Evolutionary conservation across 2,329 filamentous ascomycete genomes (phyloP).

Genomic region (Beauveria caledonica): DNA sequence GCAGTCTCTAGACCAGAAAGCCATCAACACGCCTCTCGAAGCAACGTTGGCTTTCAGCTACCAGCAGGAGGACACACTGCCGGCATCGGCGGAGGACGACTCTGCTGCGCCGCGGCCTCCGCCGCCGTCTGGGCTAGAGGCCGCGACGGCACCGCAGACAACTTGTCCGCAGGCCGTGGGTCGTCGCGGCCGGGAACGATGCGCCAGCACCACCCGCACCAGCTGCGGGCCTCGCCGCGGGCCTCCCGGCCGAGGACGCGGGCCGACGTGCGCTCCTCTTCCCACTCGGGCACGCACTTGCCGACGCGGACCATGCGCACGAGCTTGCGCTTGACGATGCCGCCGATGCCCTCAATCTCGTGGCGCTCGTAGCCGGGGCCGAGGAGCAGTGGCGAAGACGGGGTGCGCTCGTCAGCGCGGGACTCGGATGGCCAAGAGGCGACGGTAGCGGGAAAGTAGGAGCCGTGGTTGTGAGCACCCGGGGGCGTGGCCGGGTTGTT

Average conservation of each 20-base stretch:
- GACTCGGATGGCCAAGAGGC: neutral
- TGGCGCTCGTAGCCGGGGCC: slow-evolving; percentile 73
- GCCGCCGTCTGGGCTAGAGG: too few relatives aligned
- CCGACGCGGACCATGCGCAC: slow-evolving; percentile 76
- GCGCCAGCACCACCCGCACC: slow-evolving; percentile 87
- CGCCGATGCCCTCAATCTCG: slow-evolving; percentile 86
- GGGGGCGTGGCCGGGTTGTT: neutral
- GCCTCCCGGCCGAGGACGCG: slow-evolving; percentile 64
- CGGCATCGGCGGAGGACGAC: neutral
- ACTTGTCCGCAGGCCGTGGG: slow-evolving; percentile 13
- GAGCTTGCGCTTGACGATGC: slow-evolving; percentile 79
- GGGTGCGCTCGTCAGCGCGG: slow-evolving; percentile 26
- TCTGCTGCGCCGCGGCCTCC: neutral
- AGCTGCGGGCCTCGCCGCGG: slow-evolving; percentile 60
- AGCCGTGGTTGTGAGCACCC: neutral
- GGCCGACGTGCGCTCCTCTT: slow-evolving; percentile 54
- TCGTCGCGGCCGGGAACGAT: slow-evolving; percentile 56
- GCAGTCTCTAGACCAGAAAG: too few relatives aligned
- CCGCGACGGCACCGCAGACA: too few relatives aligned
- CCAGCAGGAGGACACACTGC: too few relatives aligned
- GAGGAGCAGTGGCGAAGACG: slow-evolving; percentile 38
- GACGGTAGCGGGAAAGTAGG: slow-evolving; percentile 11
- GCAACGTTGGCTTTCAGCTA: too few relatives aligned
- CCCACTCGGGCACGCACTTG: slow-evolving; percentile 76
- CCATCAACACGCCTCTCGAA: too few relatives aligned